These are phyloP conservation scores for Termitomyces sp. DNA, from an alignment of 768 basidiomycete species.

Conservation along the genomic window DNA sequence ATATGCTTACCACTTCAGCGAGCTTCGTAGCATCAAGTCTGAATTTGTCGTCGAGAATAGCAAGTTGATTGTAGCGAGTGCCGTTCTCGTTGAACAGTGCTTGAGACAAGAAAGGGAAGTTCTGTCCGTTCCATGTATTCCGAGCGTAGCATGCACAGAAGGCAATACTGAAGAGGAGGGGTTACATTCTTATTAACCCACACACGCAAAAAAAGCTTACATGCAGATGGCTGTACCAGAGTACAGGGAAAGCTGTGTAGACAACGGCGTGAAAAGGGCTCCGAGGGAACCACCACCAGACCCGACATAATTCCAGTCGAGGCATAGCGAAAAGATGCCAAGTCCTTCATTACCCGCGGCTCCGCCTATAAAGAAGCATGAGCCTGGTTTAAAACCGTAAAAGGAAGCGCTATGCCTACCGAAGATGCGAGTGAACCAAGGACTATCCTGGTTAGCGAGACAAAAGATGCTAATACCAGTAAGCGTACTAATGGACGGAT, in stretches of 20 bases:
- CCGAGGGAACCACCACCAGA: slow-evolving; percentile 40
- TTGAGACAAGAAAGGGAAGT: slow-evolving; percentile 57
- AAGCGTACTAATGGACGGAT: slow-evolving; percentile 29
- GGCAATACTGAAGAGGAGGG: slow-evolving; percentile 25
- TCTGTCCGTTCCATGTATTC: slow-evolving; percentile 54
- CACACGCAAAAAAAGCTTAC: slow-evolving; percentile 22
- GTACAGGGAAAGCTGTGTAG: slow-evolving; percentile 47
- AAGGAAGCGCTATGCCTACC: slow-evolving; percentile 1
- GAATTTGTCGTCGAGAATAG: slow-evolving; percentile 48
- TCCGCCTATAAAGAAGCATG: slow-evolving; percentile 28
- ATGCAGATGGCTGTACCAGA: slow-evolving; percentile 48
- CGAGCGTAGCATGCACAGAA: slow-evolving; percentile 39
- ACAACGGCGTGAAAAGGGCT: slow-evolving; percentile 46
- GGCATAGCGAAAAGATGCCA: slow-evolving; percentile 50
- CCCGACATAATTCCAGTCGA: slow-evolving; percentile 61
- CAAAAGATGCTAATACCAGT: slow-evolving; percentile 62
- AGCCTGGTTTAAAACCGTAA: not conserved
- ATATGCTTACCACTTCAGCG: slow-evolving; percentile 15
- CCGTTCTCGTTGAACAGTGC: slow-evolving; percentile 43
- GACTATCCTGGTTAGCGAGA: slow-evolving; percentile 33
- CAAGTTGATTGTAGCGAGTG: slow-evolving; percentile 43
- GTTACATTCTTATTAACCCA: not conserved
- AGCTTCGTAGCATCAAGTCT: slow-evolving; percentile 44
- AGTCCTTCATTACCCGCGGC: slow-evolving; percentile 60
- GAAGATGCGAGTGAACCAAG: slow-evolving; percentile 30